phyloP scores from a whole-genome alignment of 495 filamentous ascomycete genomes.

The Annulohypoxylon stygium region DNA sequence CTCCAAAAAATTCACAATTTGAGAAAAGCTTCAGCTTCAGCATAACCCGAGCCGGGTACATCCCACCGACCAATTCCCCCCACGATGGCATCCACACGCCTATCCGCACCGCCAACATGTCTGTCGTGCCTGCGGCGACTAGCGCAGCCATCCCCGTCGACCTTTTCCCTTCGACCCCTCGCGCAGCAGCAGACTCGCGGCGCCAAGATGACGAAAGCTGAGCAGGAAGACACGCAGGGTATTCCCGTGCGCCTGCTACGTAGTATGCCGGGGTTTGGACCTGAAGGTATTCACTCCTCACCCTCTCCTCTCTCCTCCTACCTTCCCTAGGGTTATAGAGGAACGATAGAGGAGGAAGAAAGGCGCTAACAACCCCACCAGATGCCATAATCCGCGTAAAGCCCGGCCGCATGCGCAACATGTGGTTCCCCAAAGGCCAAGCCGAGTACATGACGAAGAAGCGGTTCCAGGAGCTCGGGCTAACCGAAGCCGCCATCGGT shows the following conservation, averaged over 20 bases:
- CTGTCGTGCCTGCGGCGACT: conserved; percentile 49
- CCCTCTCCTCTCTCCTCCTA: neutral
- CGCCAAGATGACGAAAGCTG: conserved; percentile 61
- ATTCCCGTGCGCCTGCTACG: conserved; percentile 71
- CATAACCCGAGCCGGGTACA: neutral
- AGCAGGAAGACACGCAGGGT: conserved; percentile 56
- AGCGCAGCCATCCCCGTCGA: conserved; percentile 30
- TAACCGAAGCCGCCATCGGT: conserved; percentile 57
- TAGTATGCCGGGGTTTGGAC: conserved; percentile 71
- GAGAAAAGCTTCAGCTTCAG: conserved; percentile 20
- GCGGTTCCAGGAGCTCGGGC: conserved; percentile 57
- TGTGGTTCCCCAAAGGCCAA: conserved; percentile 58
- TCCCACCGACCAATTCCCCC: conserved; percentile 18
- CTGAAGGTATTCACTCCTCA: conserved; percentile 60
- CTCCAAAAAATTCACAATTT: conserved; percentile 32
- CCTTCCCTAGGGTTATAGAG: neutral
- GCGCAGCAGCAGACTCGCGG: conserved; percentile 59
- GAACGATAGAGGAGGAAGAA: neutral
- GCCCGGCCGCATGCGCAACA: conserved; percentile 63
- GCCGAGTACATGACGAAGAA: conserved; percentile 62
- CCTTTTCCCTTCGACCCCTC: conserved; percentile 27
- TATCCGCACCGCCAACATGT: conserved; percentile 45
- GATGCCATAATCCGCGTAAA: conserved; percentile 61
- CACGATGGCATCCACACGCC: conserved; percentile 44
- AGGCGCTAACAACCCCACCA: conserved; percentile 17